Conservation (phyloP, 768 basidiomycete genomes). For the Kwoniella botswanensis region DNA sequence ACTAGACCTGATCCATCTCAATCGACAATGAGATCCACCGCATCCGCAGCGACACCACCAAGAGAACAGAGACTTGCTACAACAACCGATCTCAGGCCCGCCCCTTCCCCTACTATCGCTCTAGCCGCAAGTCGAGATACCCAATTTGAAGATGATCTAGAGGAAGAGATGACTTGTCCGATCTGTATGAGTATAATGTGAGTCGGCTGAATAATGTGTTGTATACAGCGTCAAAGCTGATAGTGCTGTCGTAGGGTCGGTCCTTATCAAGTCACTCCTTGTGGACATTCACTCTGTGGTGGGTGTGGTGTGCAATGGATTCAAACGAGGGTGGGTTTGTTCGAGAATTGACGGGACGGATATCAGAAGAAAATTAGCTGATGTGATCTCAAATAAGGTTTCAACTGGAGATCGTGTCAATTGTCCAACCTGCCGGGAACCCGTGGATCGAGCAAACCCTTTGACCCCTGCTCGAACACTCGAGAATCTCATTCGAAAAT, state of each 20-base stretch:
- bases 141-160: slow-evolving; percentile 16
- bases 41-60: background rate
- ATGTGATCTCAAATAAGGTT: slow-evolving; percentile 5
- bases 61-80: background rate
- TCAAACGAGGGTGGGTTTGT: slow-evolving; percentile 16
- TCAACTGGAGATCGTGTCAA: slow-evolving; percentile 9
- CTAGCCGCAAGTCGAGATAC: background rate
- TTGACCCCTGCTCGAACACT: slow-evolving; percentile 17
- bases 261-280: slow-evolving; percentile 28
- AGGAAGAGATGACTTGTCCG: slow-evolving; percentile 25
- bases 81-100: background rate
- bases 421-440: slow-evolving; percentile 23
- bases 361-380: background rate
- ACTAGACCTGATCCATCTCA: background rate
- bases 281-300: slow-evolving; percentile 28
- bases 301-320: slow-evolving; percentile 27
- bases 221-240: too few relatives aligned
- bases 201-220: slow-evolving; percentile 1
- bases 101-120: background rate
- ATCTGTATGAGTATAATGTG: slow-evolving; percentile 24
- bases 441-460: slow-evolving; percentile 8
- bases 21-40: background rate
- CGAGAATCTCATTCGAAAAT: slow-evolving; percentile 23
- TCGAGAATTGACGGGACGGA: background rate
- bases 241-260: slow-evolving; percentile 8